Percentiles rank a stretch among this genome's conserved stretches.
phyloP scores from a whole-genome alignment of 2,329 filamentous ascomycete genomes.

The Falciphora oryzae region DNA sequence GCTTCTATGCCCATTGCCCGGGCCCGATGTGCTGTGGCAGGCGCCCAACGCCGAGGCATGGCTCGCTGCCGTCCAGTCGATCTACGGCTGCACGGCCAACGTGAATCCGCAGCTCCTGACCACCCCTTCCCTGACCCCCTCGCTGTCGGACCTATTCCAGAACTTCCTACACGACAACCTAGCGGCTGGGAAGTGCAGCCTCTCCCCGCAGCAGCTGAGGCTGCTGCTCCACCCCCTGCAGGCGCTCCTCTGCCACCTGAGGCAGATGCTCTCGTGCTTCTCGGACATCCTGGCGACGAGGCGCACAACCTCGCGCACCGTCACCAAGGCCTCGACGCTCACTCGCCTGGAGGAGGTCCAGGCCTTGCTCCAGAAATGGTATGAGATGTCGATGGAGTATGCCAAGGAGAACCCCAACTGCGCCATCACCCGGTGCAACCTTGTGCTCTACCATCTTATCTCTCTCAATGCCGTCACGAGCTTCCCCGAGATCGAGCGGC shows the following conservation, averaged over 20 bases:
- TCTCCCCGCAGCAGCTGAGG: slow-evolving; percentile 54
- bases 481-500: slow-evolving; percentile 60
- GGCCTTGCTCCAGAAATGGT: slow-evolving; percentile 59
- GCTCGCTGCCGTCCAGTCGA: slow-evolving; percentile 52
- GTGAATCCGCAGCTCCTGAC: slow-evolving; percentile 47
- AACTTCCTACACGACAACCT: slow-evolving; percentile 62
- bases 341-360: slow-evolving; percentile 59
- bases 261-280: slow-evolving; percentile 61
- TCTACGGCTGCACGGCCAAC: slow-evolving; percentile 45
- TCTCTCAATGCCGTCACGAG: slow-evolving; percentile 63
- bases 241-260: slow-evolving; percentile 56
- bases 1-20: slow-evolving; percentile 58
- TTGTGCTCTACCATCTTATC: slow-evolving; percentile 66
- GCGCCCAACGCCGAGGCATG: slow-evolving; percentile 53
- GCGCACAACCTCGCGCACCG: slow-evolving; percentile 34
- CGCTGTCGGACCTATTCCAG: slow-evolving; percentile 60
- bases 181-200: slow-evolving; percentile 35
- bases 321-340: slow-evolving; percentile 55
- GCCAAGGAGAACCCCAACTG: slow-evolving; percentile 51
- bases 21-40: slow-evolving; percentile 56
- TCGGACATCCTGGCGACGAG: slow-evolving; percentile 45
- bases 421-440: slow-evolving; percentile 55
- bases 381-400: slow-evolving; percentile 54
- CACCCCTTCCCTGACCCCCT: slow-evolving; percentile 47
- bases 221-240: slow-evolving; percentile 64